Base-by-base conservation (phyloP, 2,329 filamentous ascomycete species). In the Immersiporthe knoxdaviesiana region DNA sequence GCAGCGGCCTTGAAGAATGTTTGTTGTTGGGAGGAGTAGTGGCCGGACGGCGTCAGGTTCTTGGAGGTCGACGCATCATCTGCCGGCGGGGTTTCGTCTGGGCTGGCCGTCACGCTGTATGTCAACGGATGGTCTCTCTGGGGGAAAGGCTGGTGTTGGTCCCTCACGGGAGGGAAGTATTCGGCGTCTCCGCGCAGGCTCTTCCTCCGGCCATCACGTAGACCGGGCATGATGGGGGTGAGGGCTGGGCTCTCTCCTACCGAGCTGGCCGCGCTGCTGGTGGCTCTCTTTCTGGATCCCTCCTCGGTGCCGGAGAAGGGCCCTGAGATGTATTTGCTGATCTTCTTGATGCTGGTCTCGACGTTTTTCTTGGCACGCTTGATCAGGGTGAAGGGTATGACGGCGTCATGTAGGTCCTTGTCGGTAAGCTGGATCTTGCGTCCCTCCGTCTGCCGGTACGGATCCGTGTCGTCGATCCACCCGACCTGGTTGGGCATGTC, bases 381-480 rank as follows among this genome's bases (percentile, higher is more conserved):
- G 27, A 98, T 85, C 72, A 97, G 89, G 10, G 91, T 94, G 64
- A 97, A 88, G 47, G 94, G 94, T 21, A 97, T 91, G 67, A 99
- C 96, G 68, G 96, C 96, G 67, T 90, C 88, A 60, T 93, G 94
- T 75, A 99, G 89, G 80, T 99, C 96, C 76, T 90, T 90, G 73
- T 93, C 93, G 70, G 97, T 94, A 62, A 98, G 93, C 78, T 97
- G 91, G 75, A 99, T 98, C 79, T 90, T 93, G 77, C 91, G 90
- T 73, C 93, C 94, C 68, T 92, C 88, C 41, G 90, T 91, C 70
- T 91, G 91, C 47, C 90, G 87, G 50, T 89, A 90, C 1, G 94
- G 94, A 75, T 98, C 95, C 0, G 94, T 97, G 72, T 97, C 93
- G 74, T 97, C 93, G n/a, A 97, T 88, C 96, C 96, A 99, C 12